A percentile compares a stretch with the other conserved stretches of the same genome.
Evolutionary conservation across 164 flowering plant species (phyloP).

Genomic region (Dillenia suffruticosa): DNA sequence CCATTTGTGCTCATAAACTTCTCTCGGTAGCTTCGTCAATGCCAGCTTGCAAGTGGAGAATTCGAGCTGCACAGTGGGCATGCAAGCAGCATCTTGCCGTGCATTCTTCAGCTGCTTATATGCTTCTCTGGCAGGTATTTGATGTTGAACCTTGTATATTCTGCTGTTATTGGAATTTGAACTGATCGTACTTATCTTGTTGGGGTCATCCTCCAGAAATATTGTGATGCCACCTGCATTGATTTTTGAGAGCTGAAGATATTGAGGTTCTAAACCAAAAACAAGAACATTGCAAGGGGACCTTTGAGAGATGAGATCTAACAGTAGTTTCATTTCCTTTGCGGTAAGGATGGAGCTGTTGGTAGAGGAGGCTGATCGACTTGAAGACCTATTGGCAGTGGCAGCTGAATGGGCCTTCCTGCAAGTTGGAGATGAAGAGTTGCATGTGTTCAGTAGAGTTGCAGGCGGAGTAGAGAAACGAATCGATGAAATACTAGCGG

Average conservation of each 20-base stretch:
- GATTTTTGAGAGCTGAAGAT: conserved; percentile 35
- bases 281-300: conserved; percentile 81
- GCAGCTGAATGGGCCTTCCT: conserved; percentile 1
- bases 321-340: conserved; percentile 52
- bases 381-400: not conserved
- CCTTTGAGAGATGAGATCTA: conserved; percentile 36
- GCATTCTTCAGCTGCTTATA: conserved; percentile 63
- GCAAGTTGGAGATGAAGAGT: conserved; percentile 18
- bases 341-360: conserved; percentile 23
- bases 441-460: conserved; percentile 7
- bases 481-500: conserved; percentile 30
- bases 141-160: conserved; percentile 48
- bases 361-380: conserved; percentile 5
- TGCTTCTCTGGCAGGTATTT: conserved; percentile 47
- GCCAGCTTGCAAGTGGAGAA: conserved; percentile 56
- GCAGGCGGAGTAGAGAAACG: conserved; percentile 16
- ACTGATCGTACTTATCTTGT: conserved; percentile 24
- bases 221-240: conserved; percentile 71
- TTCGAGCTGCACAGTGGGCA: conserved; percentile 25
- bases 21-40: conserved; percentile 46
- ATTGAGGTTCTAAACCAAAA: conserved; percentile 59
- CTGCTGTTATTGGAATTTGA: conserved; percentile 18
- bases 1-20: conserved; percentile 59
- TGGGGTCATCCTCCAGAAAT: conserved; percentile 60
- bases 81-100: conserved; percentile 45